A percentile compares a stretch with the other conserved stretches of the same genome.
These are phyloP conservation scores for Rhizophagus clarus DNA, from an alignment of 192 early-diverging fungal genomes.

Conservation along the genomic window DNA sequence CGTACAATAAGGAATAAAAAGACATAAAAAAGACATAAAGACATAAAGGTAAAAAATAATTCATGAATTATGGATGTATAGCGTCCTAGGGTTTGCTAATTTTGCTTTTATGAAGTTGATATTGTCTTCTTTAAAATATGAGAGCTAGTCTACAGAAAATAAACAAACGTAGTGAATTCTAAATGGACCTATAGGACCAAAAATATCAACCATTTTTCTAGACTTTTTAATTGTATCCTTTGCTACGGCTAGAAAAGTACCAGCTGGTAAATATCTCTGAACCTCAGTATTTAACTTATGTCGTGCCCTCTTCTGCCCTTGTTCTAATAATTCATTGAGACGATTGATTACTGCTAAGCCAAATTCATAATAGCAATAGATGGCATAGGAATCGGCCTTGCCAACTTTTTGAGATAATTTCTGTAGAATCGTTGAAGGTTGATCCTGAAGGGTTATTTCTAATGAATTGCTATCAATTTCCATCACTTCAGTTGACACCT, in stretches of 20 bases:
- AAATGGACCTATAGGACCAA: slow-evolving; percentile 2
- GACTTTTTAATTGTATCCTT: slow-evolving; percentile 14
- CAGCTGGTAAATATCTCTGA: slow-evolving; percentile 11
- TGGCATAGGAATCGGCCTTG: slow-evolving; percentile 6
- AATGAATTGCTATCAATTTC: slow-evolving; percentile 5
- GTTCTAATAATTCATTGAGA: slow-evolving; percentile 7
- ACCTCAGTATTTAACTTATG: slow-evolving; percentile 1
- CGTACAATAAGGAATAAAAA: not conserved
- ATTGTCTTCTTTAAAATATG: slow-evolving; percentile 4
- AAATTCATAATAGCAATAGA: slow-evolving; percentile 17
- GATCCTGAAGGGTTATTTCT: slow-evolving; percentile 3
- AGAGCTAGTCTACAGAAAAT: slow-evolving; percentile 11
- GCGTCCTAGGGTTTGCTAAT: slow-evolving; percentile 7
- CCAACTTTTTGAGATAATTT: slow-evolving; percentile 4
- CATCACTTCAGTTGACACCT: slow-evolving; percentile 16
- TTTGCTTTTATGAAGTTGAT: slow-evolving; percentile 5
- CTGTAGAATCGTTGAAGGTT: not conserved
- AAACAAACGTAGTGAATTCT: slow-evolving; percentile 4
- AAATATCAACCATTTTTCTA: slow-evolving; percentile 7
- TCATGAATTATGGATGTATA: not conserved
- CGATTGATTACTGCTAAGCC: slow-evolving; percentile 12
- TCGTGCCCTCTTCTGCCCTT: slow-evolving; percentile 13
- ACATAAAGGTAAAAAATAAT: slow-evolving; percentile 1
- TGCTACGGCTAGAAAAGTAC: slow-evolving; percentile 10
- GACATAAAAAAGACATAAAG: slow-evolving; percentile 18